Conservation (phyloP, 441 rosid genomes). For the Metrosideros polymorpha region DNA sequence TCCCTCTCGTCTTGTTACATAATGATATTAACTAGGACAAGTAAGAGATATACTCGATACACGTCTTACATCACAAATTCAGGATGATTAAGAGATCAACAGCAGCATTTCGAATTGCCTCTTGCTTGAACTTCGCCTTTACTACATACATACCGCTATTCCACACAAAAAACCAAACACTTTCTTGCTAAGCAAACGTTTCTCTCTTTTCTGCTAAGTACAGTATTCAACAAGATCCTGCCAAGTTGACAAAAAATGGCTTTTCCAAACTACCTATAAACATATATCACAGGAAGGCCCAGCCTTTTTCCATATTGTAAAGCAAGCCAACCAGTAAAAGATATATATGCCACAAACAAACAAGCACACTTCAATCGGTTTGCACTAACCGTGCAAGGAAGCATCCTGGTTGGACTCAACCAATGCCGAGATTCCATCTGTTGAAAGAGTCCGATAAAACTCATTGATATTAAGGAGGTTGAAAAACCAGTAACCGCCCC, state of each 20-base stretch:
- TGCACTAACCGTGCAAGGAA: neutral
- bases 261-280: neutral
- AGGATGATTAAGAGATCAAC: neutral
- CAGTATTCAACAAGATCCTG: neutral
- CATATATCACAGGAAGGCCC: neutral
- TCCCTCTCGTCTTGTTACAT: neutral
- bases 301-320: constrained; percentile 38
- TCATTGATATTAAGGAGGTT: constrained; percentile 41
- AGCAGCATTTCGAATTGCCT: neutral
- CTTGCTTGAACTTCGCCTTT: neutral
- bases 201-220: neutral
- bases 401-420: constrained; percentile 6
- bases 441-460: constrained; percentile 24
- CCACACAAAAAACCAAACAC: too few species aligned
- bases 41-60: neutral
- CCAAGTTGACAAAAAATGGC: neutral
- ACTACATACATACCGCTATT: neutral
- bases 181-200: neutral
- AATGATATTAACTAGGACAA: neutral
- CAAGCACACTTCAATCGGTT: constrained; percentile 38
- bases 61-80: neutral
- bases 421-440: constrained; percentile 24
- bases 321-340: constrained; percentile 47
- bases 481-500: constrained; percentile 46
- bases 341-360: constrained; percentile 43